phyloP scores from a whole-genome alignment of 1,139 yeast species.

The Zygoascus sp. region DNA sequence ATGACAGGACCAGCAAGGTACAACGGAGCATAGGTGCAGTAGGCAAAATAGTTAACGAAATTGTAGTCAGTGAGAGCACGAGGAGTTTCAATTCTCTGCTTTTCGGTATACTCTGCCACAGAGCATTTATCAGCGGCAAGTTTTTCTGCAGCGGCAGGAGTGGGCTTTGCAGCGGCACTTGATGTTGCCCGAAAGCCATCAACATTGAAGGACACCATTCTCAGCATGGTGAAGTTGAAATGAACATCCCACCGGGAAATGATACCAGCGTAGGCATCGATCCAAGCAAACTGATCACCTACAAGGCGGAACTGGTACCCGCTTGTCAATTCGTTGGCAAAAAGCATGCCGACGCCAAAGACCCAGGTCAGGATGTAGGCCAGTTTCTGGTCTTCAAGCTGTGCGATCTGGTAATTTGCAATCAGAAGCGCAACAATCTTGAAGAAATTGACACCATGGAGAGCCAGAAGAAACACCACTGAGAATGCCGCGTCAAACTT shows the following conservation, averaged over 20 bases:
- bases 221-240: slow-evolving; percentile 79
- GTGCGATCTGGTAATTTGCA: slow-evolving; percentile 53
- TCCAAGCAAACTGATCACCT: slow-evolving; percentile 38
- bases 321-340: slow-evolving; percentile 67
- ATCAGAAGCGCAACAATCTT: slow-evolving; percentile 56
- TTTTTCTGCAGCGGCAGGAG: neutral
- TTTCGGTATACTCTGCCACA: slow-evolving; percentile 3
- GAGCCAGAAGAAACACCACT: slow-evolving; percentile 57
- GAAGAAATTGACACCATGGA: slow-evolving; percentile 73
- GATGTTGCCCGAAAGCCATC: slow-evolving; percentile 46
- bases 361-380: slow-evolving; percentile 51
- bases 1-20: slow-evolving; percentile 93
- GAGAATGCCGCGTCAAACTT: slow-evolving; percentile 73
- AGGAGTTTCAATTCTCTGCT: slow-evolving; percentile 58
- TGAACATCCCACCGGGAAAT: slow-evolving; percentile 94
- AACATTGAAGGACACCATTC: slow-evolving; percentile 77
- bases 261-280: slow-evolving; percentile 57
- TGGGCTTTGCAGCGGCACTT: neutral
- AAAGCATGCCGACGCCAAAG: slow-evolving; percentile 70
- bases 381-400: slow-evolving; percentile 29
- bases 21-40: slow-evolving; percentile 78
- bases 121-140: neutral
- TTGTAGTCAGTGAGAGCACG: slow-evolving; percentile 57
- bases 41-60: slow-evolving; percentile 63
- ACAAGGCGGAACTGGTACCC: slow-evolving; percentile 46